Base-by-base conservation (phyloP, 257 asterid genomes). In the Lavandula angustifolia region DNA sequence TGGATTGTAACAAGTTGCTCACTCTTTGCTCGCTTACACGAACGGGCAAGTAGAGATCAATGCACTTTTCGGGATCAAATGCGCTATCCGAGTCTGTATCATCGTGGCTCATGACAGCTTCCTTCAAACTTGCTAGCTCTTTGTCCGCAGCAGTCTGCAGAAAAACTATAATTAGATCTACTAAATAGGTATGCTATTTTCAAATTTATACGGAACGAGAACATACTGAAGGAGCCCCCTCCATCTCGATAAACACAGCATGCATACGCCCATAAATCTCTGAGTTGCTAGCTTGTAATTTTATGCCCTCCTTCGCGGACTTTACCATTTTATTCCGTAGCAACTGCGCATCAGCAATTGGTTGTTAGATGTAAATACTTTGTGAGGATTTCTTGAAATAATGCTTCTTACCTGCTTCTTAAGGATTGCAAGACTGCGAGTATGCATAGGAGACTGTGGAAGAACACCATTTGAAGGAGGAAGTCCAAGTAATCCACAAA, bases 401-500 rank as follows among this genome's bases (percentile, higher is more conserved):
- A 37, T 62, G 59, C 50, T n/a, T 14, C 78, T 31, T 37, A 91
- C 98, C 96, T 85, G 97, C 73, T 72, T 90, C 84, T 86, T 87
- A 51, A 94, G 96, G 67, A 83, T 86, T 5, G 96, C 96, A 70
- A 92, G 99, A 72, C 99, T 92, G 69, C 84, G 82, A 16, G 99
- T 89, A 60, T 94, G 99, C 99, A 94, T 94, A 17, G 99, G 99
- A 18, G 99, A 89, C 79, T 94, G 99, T 10, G 99, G 99, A 71
- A 94, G 96, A 62, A 94, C 99, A 27, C 99, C 99, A 56, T 94
- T 94, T 0, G 99, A 94, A 67, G 99, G 99, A 64, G 99, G 99
- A 60, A 90, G 84, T 69, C 99, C 99, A 27, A 94, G 92, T 77
- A 94, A 78, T 64, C 99, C 99, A 34, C 97, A 94, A 62, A 90